Evolutionary conservation across 192 early-diverging fungal genomes (phyloP).

Genomic region (Rhizophagus sp.): DNA sequence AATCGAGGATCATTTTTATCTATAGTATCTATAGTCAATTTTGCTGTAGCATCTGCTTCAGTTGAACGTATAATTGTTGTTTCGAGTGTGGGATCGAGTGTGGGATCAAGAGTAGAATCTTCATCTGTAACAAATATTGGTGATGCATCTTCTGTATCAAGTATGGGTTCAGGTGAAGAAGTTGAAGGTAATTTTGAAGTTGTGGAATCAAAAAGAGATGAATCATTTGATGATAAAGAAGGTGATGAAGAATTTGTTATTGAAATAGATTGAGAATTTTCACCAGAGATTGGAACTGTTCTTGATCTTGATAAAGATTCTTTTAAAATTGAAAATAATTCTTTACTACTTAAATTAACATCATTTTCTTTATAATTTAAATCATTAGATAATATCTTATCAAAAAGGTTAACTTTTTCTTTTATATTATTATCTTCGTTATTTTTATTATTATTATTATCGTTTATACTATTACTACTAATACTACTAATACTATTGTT

Average conservation of each 20-base stretch:
- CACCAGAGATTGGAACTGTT: not conserved
- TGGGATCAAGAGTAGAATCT: not conserved
- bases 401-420: not conserved
- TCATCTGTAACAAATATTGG: not conserved
- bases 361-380: not conserved
- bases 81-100: not conserved
- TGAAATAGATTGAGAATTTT: not conserved
- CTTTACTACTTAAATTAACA: not conserved
- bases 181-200: not conserved
- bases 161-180: not conserved
- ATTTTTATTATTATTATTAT: too few relatives aligned
- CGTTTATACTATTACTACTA: too few relatives aligned
- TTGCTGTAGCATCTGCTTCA: not conserved
- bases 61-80: not conserved
- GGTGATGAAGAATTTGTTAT: too few relatives aligned
- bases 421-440: too few relatives aligned
- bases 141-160: not conserved
- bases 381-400: not conserved
- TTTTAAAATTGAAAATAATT: not conserved
- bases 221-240: not conserved
- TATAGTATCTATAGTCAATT: not conserved
- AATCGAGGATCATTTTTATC: slow-evolving; percentile 38
- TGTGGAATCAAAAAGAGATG: too few relatives aligned
- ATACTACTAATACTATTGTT: too few relatives aligned
- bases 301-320: not conserved